Evolutionary conservation across 371 early-diverging fungal species (phyloP).

Genomic region (Syncephalastrum racemosum): DNA sequence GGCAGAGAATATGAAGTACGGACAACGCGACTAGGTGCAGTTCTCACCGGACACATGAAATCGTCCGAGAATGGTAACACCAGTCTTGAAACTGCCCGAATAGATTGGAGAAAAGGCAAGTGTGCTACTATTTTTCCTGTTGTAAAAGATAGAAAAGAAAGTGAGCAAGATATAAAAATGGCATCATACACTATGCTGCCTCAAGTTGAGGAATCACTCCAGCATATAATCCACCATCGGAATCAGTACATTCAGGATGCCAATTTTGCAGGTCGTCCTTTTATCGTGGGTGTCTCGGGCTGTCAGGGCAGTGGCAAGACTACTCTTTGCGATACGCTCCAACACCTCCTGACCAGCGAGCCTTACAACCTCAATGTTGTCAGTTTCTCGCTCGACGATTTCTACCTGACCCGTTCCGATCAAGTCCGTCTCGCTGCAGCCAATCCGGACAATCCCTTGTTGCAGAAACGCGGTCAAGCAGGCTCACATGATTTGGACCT

Average conservation of each 20-base stretch:
- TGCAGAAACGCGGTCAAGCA: conserved; percentile 79
- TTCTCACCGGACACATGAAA: no score
- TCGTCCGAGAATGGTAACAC: no score
- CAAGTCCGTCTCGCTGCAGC: conserved; percentile 54
- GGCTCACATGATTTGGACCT: conserved; percentile 88
- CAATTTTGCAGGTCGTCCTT: conserved; percentile 37
- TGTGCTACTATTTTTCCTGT: no score
- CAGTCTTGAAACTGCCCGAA: no score
- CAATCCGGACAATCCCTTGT: conserved; percentile 65
- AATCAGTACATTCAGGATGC: conserved; percentile 24
- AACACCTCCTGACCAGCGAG: conserved; percentile 34
- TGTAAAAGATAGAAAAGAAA: no score
- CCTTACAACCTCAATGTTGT: conserved; percentile 57
- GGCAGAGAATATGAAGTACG: no score
- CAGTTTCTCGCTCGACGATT: conserved; percentile 84
- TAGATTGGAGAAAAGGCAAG: no score
- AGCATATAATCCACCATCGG: conserved; percentile 42
- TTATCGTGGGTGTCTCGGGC: conserved; percentile 74
- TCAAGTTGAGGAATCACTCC: conserved; percentile 39
- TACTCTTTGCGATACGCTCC: conserved; percentile 59
- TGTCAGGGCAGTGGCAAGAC: conserved; percentile 86
- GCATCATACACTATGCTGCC: conserved; percentile 31
- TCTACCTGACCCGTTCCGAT: conserved; percentile 73
- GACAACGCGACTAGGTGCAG: no score
- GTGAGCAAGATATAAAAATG: no score